Base-by-base conservation (phyloP, 257 asterid genomes). In the Lithospermum erythrorhizon region DNA sequence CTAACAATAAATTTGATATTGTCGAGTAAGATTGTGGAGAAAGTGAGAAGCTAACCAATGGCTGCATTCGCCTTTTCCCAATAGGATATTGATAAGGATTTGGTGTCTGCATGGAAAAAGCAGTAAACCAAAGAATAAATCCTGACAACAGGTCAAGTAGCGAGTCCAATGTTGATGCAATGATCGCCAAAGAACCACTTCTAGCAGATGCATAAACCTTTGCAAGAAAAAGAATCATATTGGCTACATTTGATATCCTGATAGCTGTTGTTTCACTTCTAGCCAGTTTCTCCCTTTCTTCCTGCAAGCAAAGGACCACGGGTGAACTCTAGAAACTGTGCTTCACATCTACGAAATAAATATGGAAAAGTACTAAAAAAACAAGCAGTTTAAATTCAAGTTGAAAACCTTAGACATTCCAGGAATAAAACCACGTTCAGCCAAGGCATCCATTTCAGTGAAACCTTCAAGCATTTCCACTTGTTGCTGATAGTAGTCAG, bases 51-150 rank as follows among this genome's bases (percentile, higher is more conserved):
- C 85, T 79, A 70, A 79, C 85, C 85, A 79, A 74, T 54, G 85
- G 85, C 65, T 79, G 85, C 85, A 79, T 79, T 6, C 85, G 80
- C 70, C 68, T 79, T 79, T 79, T 79, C 67, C 85, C 85, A 59
- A 79, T 76, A 24, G 85, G 85, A 71, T 79, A 79, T 37, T 64
- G 79, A 59, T 79, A 79, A 6, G 85, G 85, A 32, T 79, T 79
- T 30, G 69, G 79, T 6, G 70, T 73, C 70, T 79, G 79, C 85
- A 79, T 79, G 61, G 85, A 79, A 66, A 74, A 79, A 45, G 85
- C 80, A 24, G 85, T 71, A 54, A 79, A 79, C 85, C 85, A 79
- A 58, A 79, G 74, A 53, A 79, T 79, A 75, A 79, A 76, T 22
- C 85, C 85, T 9, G 80, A 79, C 23, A 79, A 72, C 54, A 79